A percentile compares a stretch with the other conserved stretches of the same genome.
phyloP scores from a whole-genome alignment of 1,284 basidiomycete genomes.

The Anthracocystis setariae region DNA sequence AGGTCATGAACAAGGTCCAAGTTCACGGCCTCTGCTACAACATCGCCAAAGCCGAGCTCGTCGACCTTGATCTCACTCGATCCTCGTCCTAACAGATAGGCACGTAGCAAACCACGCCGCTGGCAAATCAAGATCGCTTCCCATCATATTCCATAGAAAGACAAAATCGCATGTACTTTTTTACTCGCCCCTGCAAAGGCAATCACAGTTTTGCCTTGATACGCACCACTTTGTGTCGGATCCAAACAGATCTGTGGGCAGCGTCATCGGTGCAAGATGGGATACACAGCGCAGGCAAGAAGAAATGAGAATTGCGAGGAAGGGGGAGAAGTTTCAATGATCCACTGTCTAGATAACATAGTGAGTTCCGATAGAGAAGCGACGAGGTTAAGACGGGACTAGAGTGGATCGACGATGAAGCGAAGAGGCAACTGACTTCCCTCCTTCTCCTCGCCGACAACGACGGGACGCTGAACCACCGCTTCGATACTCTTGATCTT shows the following conservation, averaged over 20 bases:
- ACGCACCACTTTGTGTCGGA: neutral
- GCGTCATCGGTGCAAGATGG: neutral
- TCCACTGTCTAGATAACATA: too few relatives aligned
- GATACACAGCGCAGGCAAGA: too few relatives aligned
- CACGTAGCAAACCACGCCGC: neutral
- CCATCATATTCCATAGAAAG: too few relatives aligned
- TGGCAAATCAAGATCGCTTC: neutral
- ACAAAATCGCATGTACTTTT: too few relatives aligned
- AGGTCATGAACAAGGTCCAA: slow-evolving; percentile 61
- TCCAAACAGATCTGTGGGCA: too few relatives aligned
- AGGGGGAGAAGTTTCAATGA: too few relatives aligned
- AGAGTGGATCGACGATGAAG: slow-evolving; percentile 33
- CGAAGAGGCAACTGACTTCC: slow-evolving; percentile 43
- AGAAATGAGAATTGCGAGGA: too few relatives aligned
- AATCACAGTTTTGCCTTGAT: slow-evolving; percentile 5
- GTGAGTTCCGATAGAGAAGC: too few relatives aligned
- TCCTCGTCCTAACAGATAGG: slow-evolving; percentile 12
- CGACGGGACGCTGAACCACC: slow-evolving; percentile 46
- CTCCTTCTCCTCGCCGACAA: slow-evolving; percentile 46
- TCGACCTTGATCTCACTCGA: slow-evolving; percentile 33
- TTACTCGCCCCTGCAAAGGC: neutral
- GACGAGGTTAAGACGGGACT: too few relatives aligned
- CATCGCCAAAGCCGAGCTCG: slow-evolving; percentile 54
- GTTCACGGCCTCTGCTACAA: slow-evolving; percentile 62
- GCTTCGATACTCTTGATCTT: slow-evolving; percentile 50